Evolutionary conservation across 441 rosid genomes (phyloP).

Genomic region (Erysimum cheiri): DNA sequence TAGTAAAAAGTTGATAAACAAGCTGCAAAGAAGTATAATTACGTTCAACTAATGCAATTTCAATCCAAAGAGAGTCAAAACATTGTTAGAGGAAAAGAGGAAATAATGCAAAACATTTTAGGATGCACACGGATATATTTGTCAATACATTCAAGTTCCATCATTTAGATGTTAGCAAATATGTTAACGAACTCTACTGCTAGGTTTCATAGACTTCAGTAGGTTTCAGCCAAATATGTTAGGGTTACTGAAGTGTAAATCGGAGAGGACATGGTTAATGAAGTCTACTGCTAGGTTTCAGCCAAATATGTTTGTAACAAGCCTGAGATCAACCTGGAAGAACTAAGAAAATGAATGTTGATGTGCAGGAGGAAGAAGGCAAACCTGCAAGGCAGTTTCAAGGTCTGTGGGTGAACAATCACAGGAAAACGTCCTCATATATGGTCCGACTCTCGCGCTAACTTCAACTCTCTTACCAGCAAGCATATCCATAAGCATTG

Average conservation of each 20-base stretch:
- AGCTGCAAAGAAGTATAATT: conserved; percentile 58
- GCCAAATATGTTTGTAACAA: conserved; percentile 4
- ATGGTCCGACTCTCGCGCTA: conserved; percentile 86
- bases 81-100: neutral
- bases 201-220: conserved; percentile 9
- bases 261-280: conserved; percentile 16
- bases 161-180: conserved; percentile 29
- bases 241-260: conserved; percentile 10
- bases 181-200: conserved; percentile 14
- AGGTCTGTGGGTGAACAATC: conserved; percentile 95
- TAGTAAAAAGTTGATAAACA: conserved; percentile 82
- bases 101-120: neutral
- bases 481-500: conserved; percentile 88
- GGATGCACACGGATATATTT: neutral
- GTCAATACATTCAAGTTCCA: neutral
- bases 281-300: conserved; percentile 16
- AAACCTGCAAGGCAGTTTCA: conserved; percentile 97
- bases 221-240: conserved; percentile 13
- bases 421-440: conserved; percentile 88
- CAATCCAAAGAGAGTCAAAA: conserved; percentile 13
- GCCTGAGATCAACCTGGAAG: conserved; percentile 6
- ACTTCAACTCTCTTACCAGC: conserved; percentile 99
- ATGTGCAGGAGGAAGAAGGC: conserved; percentile 34
- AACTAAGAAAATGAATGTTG: conserved; percentile 14
- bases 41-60: conserved; percentile 12